These are phyloP conservation scores for Microdochium trichocladiopsis DNA, from an alignment of 2,329 filamentous ascomycete genomes.

Conservation along the genomic window DNA sequence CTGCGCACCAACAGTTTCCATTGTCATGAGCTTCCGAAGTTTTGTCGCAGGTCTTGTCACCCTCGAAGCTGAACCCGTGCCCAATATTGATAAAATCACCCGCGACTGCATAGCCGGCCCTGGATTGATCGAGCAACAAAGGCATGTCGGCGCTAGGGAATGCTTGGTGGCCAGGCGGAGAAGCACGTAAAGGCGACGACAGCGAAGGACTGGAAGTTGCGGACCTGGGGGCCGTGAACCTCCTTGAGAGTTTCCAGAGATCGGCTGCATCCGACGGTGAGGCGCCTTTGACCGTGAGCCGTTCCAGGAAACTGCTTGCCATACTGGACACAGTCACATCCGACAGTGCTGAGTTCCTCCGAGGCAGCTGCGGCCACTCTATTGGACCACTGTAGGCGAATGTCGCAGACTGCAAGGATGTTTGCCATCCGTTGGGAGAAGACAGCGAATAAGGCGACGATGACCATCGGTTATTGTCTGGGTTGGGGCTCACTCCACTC, in stretches of 20 bases:
- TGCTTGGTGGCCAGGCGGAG: conserved; percentile 5
- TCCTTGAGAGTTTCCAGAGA: conserved; percentile 15
- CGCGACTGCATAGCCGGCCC: conserved; percentile 29
- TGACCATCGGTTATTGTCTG: background rate
- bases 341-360: conserved; percentile 10
- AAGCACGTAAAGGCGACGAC: background rate
- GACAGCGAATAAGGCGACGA: background rate
- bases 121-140: conserved; percentile 15
- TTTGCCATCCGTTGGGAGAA: background rate
- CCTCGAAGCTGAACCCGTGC: conserved; percentile 2
- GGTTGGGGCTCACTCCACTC: too few species aligned
- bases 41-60: conserved; percentile 3
- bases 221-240: conserved; percentile 17
- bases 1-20: conserved; percentile 25
- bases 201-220: background rate
- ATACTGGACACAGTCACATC: conserved; percentile 18
- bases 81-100: conserved; percentile 39
- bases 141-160: background rate
- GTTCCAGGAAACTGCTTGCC: conserved; percentile 11
- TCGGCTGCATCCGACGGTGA: conserved; percentile 6
- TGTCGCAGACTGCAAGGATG: background rate
- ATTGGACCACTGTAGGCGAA: background rate
- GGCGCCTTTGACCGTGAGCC: conserved; percentile 7
- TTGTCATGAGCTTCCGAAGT: conserved; percentile 18
- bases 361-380: background rate